Conservation (phyloP, 2,329 filamentous ascomycete genomes). For the Beauveria asiatica region DNA sequence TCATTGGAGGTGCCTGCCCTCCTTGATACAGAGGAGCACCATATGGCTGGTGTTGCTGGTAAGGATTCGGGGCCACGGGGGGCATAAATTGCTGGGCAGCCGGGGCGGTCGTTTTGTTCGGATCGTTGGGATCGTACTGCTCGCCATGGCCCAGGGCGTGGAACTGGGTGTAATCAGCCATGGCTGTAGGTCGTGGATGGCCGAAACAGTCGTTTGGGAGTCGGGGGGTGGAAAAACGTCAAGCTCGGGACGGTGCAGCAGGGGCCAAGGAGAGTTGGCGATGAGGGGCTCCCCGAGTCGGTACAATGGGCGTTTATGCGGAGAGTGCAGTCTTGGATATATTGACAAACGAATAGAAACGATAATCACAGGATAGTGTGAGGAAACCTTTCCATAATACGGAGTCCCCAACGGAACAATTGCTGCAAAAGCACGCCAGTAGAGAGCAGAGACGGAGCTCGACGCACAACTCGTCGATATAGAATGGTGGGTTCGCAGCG, state of each 20-base stretch:
- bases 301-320: not conserved
- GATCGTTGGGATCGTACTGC: slow-evolving; percentile 45
- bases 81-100: slow-evolving; percentile 48
- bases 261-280: not conserved
- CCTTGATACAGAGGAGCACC: slow-evolving; percentile 35
- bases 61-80: slow-evolving; percentile 44
- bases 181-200: slow-evolving; percentile 20
- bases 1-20: slow-evolving; percentile 20
- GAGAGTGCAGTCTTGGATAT: not conserved
- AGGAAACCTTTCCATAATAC: not conserved
- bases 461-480: not conserved
- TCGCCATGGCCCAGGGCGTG: slow-evolving; percentile 49
- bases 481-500: slow-evolving; percentile 1
- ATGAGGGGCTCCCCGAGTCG: slow-evolving; percentile 6
- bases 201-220: not conserved
- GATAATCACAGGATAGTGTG: too few species aligned
- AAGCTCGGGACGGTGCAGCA: not conserved
- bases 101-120: slow-evolving; percentile 41
- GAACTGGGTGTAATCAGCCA: slow-evolving; percentile 49
- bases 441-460: not conserved
- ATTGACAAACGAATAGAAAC: not conserved
- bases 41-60: slow-evolving; percentile 39
- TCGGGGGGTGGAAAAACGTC: not conserved
- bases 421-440: not conserved
- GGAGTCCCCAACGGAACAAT: not conserved